Evolutionary conservation across 768 basidiomycete genomes (phyloP).

Genomic region (Exidia glandulosa): DNA sequence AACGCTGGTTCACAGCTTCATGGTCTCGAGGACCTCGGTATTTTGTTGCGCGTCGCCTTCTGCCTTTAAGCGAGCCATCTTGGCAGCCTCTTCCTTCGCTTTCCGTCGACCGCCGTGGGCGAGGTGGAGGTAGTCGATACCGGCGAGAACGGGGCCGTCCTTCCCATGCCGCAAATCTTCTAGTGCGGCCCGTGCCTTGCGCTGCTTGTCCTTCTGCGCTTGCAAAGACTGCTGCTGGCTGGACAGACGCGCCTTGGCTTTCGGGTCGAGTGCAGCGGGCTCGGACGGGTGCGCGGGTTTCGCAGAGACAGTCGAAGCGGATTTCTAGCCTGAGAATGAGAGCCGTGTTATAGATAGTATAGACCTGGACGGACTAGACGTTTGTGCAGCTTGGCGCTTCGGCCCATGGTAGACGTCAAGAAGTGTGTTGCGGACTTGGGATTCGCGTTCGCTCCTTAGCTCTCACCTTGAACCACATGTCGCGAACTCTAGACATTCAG

Average conservation of each 20-base stretch:
- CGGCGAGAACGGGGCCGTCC: slow-evolving; percentile 46
- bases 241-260: slow-evolving; percentile 5
- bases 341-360: not conserved
- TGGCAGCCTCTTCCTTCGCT: slow-evolving; percentile 54
- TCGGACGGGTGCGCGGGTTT: slow-evolving; percentile 1
- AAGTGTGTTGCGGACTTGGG: slow-evolving; percentile 11
- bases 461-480: slow-evolving; percentile 7
- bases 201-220: not conserved
- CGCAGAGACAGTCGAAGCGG: not conserved
- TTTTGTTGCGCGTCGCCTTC: not conserved
- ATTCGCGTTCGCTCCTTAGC: slow-evolving; percentile 5
- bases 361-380: slow-evolving; percentile 32
- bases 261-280: not conserved
- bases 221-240: slow-evolving; percentile 10
- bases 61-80: slow-evolving; percentile 28
- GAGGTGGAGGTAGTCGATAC: slow-evolving; percentile 65
- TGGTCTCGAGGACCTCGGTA: not conserved
- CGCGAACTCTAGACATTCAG: slow-evolving; percentile 49
- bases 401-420: slow-evolving; percentile 30
- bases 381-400: slow-evolving; percentile 57
- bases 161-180: not conserved
- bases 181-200: not conserved
- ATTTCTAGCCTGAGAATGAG: not conserved
- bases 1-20: not conserved
- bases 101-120: slow-evolving; percentile 62